phyloP scores from a whole-genome alignment of 495 filamentous ascomycete genomes.

The Hypoxylon perforatum region DNA sequence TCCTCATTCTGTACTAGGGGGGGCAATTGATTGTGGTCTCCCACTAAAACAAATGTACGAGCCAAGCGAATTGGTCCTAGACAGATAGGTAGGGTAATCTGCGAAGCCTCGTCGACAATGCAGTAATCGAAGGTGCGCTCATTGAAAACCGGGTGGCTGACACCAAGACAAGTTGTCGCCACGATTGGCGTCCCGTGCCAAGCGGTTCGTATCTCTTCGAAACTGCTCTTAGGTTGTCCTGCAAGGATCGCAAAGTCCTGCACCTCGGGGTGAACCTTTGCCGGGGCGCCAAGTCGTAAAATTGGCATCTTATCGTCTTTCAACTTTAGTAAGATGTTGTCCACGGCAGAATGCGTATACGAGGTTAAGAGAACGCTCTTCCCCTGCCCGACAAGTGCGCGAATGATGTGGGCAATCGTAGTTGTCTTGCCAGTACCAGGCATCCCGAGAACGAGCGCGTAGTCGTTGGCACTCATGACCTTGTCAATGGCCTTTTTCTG shows the following conservation, averaged over 20 bases:
- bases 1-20: constrained; percentile 93
- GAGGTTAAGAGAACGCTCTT: constrained; percentile 94
- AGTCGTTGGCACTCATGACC: constrained; percentile 93
- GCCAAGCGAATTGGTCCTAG: constrained; percentile 94
- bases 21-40: constrained; percentile 95
- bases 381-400: constrained; percentile 85
- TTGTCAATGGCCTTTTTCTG: constrained; percentile 88
- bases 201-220: constrained; percentile 83
- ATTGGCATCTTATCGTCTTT: constrained; percentile 81
- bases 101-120: constrained; percentile 97
- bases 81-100: constrained; percentile 95
- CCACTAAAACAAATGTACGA: constrained; percentile 92
- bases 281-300: constrained; percentile 80
- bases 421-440: constrained; percentile 98
- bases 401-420: constrained; percentile 96
- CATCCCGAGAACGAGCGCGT: constrained; percentile 96
- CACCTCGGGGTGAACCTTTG: constrained; percentile 89
- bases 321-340: constrained; percentile 96
- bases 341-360: constrained; percentile 96
- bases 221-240: constrained; percentile 72
- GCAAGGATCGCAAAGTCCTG: constrained; percentile 83
- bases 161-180: constrained; percentile 92
- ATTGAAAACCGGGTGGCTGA: constrained; percentile 87
- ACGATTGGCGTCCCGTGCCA: constrained; percentile 89
- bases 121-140: constrained; percentile 96